Evolutionary conservation across 345 rosid species (phyloP).

Genomic region (Brassica nigra): DNA sequence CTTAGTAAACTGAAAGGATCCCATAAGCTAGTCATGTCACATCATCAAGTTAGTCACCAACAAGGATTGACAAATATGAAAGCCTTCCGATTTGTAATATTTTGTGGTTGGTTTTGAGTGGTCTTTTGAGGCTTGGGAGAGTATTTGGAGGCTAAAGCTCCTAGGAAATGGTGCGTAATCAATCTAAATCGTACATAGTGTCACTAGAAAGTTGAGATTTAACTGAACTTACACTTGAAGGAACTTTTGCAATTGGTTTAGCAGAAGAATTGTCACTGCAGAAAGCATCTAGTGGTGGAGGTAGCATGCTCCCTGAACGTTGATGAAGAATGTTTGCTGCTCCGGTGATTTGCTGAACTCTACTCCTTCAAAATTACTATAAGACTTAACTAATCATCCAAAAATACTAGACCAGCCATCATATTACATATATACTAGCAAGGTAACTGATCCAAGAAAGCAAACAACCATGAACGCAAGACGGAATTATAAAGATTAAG

Average conservation of each 20-base stretch:
- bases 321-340: conserved; percentile 51
- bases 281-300: conserved; percentile 70
- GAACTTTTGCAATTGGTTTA: conserved; percentile 55
- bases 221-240: conserved; percentile 57
- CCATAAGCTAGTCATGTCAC: not conserved
- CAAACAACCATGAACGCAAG: not conserved
- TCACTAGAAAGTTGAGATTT: not conserved
- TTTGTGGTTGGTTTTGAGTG: not conserved
- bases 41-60: conserved; percentile 10
- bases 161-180: not conserved
- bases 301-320: conserved; percentile 70
- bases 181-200: not conserved
- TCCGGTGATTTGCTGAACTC: conserved; percentile 79
- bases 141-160: not conserved
- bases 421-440: conserved; percentile 9
- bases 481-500: not conserved
- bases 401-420: conserved; percentile 30
- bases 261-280: conserved; percentile 49
- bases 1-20: not conserved
- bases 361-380: conserved; percentile 57
- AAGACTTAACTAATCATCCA: conserved; percentile 40
- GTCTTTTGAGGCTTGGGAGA: not conserved
- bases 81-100: not conserved
- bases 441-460: conserved; percentile 8
- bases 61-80: not conserved